phyloP scores from a whole-genome alignment of 768 basidiomycete genomes.

The Hericium alpestre region DNA sequence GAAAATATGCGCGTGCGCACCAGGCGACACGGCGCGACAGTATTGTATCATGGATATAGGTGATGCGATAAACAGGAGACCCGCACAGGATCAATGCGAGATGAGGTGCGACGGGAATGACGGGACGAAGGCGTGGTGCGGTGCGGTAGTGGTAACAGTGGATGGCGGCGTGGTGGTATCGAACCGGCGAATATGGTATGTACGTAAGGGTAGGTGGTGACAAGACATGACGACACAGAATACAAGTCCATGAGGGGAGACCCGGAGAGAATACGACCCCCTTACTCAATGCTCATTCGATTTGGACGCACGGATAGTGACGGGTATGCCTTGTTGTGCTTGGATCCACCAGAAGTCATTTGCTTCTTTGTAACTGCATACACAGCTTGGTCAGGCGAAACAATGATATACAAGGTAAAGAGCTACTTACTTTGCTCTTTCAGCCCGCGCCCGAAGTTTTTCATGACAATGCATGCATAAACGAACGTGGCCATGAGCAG shows the following conservation, averaged over 20 bases:
- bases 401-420: neutral
- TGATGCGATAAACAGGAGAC: neutral
- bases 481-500: constrained; percentile 72
- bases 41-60: constrained; percentile 1
- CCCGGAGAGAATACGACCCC: neutral
- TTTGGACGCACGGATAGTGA: constrained; percentile 10
- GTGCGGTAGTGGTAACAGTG: neutral
- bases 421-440: constrained; percentile 67
- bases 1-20: neutral
- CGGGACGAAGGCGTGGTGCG: neutral
- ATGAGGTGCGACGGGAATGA: neutral
- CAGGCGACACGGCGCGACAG: constrained; percentile 1
- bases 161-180: neutral
- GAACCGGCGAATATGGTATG: neutral
- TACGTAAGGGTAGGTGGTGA: neutral
- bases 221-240: constrained; percentile 4
- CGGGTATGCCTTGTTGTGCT: constrained; percentile 11
- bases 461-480: constrained; percentile 66
- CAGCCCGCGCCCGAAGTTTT: constrained; percentile 82
- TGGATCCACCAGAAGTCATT: neutral
- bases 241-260: constrained; percentile 19
- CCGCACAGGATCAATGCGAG: neutral
- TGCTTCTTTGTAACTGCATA: constrained; percentile 11
- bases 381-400: neutral
- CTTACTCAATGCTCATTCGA: constrained; percentile 12